Percentiles rank a stretch among this genome's conserved stretches.
Conservation (phyloP, 805 yeast genomes). For the Cyberlindnera galapagoensis region DNA sequence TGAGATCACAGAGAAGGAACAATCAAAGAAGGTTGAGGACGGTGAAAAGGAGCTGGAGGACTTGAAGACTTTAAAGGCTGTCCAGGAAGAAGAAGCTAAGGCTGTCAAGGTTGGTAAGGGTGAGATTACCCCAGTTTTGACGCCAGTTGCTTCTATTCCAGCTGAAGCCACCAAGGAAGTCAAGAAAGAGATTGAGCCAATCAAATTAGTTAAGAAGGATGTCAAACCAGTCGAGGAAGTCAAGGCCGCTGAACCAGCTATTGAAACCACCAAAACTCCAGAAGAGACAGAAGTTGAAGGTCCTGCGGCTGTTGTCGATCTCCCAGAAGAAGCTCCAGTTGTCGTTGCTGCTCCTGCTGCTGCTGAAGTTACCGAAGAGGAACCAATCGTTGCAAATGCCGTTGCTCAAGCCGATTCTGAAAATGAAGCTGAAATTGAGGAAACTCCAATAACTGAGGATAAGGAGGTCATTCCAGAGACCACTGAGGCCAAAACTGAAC, state of each 20-base stretch:
- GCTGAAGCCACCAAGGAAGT: conserved; percentile 1
- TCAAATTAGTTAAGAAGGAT: no score
- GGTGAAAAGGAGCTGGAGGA: conserved; percentile 11
- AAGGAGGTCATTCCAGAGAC: conserved; percentile 1
- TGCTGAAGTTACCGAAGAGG: no score
- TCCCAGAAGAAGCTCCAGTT: no score
- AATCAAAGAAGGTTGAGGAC: conserved; percentile 9
- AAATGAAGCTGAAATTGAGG: conserved; percentile 6
- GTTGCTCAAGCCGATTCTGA: no score
- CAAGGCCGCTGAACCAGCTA: background rate
- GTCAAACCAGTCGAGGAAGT: no score
- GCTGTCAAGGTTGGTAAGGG: conserved; percentile 2
- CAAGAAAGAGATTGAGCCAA: conserved; percentile 1
- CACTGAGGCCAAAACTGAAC: conserved; percentile 5
- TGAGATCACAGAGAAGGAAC: conserved; percentile 7
- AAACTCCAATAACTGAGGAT: conserved; percentile 1
- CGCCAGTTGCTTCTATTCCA: conserved; percentile 3
- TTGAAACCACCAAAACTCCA: no score
- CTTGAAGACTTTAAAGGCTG: conserved; percentile 2
- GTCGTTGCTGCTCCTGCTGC: no score
- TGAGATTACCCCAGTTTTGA: conserved; percentile 4
- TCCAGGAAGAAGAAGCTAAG: conserved; percentile 3
- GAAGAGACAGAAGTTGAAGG: no score
- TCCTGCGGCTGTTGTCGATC: no score
- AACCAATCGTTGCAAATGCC: no score